phyloP scores from a whole-genome alignment of 2,329 filamentous ascomycete species.

The Pezicula rhizophila region DNA sequence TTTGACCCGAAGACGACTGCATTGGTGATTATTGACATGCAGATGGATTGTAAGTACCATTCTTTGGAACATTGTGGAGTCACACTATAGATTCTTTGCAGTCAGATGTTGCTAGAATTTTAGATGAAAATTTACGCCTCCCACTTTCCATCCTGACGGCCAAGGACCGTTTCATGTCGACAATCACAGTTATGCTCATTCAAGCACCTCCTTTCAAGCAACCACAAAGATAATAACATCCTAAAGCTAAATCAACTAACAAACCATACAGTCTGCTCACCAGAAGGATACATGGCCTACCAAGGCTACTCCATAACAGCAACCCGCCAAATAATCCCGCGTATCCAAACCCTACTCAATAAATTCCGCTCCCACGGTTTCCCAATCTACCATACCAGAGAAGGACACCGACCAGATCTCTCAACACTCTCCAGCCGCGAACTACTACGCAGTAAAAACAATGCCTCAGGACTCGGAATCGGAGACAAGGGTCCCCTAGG shows the following conservation, averaged over 20 bases:
- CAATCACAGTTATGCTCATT: too few relatives aligned
- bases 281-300: conserved; percentile 41
- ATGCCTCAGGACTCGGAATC: conserved; percentile 43
- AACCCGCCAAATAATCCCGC: conserved; percentile 38
- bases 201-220: background rate
- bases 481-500: conserved; percentile 47
- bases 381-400: conserved; percentile 43
- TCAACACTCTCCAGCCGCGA: conserved; percentile 52
- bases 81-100: too few relatives aligned
- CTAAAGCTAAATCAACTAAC: background rate
- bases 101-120: too few relatives aligned
- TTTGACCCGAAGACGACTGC: conserved; percentile 39
- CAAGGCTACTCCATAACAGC: conserved; percentile 38
- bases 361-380: conserved; percentile 34
- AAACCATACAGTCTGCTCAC: conserved; percentile 32
- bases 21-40: conserved; percentile 49
- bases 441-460: conserved; percentile 44
- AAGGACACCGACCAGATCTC: conserved; percentile 48
- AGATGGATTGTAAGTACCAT: conserved; percentile 40
- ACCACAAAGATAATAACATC: background rate
- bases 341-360: conserved; percentile 33
- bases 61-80: background rate
- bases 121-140: too few relatives aligned
- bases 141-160: too few relatives aligned
- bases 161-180: too few relatives aligned